phyloP scores from a whole-genome alignment of 148 eudicot species.

The Cornus florida region DNA sequence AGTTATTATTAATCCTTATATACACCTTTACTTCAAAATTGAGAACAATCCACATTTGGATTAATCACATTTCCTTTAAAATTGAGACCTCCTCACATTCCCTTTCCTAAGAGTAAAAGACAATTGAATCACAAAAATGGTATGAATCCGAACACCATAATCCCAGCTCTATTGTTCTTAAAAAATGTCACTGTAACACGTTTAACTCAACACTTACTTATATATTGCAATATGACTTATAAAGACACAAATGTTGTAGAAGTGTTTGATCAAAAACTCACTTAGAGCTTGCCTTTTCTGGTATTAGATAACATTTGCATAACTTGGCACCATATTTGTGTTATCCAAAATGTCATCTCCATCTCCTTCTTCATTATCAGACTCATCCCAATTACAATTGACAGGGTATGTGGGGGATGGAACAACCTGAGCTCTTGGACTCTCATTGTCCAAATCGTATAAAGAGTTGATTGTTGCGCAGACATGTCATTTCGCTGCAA shows the following conservation, averaged over 20 bases:
- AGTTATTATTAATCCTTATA: too few species aligned
- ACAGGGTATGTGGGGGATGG: slow-evolving; percentile 22
- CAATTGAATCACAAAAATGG: slow-evolving; percentile 67
- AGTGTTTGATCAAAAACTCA: slow-evolving; percentile 12
- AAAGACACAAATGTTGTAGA: neutral
- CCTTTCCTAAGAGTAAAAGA: slow-evolving; percentile 44
- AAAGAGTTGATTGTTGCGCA: slow-evolving; percentile 66
- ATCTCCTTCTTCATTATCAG: slow-evolving; percentile 68
- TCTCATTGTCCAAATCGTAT: slow-evolving; percentile 39
- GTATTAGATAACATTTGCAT: slow-evolving; percentile 62
- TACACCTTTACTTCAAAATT: too few species aligned
- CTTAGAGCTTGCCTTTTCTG: slow-evolving; percentile 90
- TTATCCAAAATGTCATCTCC: slow-evolving; percentile 79
- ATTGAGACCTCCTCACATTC: too few species aligned
- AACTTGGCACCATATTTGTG: slow-evolving; percentile 64
- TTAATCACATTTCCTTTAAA: too few species aligned
- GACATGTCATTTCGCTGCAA: slow-evolving; percentile 83
- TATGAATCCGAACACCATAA: slow-evolving; percentile 79
- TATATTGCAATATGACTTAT: neutral
- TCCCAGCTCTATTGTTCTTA: slow-evolving; percentile 79
- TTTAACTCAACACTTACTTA: neutral
- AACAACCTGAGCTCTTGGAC: slow-evolving; percentile 26
- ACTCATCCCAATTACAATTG: slow-evolving; percentile 24
- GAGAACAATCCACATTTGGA: too few species aligned
- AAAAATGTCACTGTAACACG: slow-evolving; percentile 75